These are phyloP conservation scores for Evernia prunastri DNA, from an alignment of 495 filamentous ascomycete species.

Conservation along the genomic window DNA sequence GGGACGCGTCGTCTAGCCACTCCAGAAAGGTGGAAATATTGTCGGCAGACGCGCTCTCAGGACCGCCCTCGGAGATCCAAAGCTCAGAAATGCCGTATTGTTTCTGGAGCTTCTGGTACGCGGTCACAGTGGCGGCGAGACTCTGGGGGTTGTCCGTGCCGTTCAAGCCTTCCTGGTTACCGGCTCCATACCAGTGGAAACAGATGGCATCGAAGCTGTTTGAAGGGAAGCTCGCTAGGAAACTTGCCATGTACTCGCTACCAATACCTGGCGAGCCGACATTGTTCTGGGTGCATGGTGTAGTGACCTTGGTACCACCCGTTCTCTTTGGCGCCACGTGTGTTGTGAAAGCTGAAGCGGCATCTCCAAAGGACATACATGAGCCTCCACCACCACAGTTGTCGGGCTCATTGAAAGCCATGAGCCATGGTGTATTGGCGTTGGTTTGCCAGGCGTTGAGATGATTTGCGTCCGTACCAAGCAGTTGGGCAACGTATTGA, in stretches of 20 bases:
- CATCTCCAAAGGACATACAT: not conserved
- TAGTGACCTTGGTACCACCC: constrained; percentile 11
- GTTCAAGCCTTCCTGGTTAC: constrained; percentile 18
- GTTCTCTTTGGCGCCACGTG: not conserved
- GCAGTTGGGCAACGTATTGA: constrained; percentile 21
- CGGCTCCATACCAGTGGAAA: constrained; percentile 32
- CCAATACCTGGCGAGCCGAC: constrained; percentile 2
- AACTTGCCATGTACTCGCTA: constrained; percentile 13
- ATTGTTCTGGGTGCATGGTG: constrained; percentile 13
- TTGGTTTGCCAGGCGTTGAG: constrained; percentile 19
- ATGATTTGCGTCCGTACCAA: constrained; percentile 12
- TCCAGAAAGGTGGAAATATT: constrained; percentile 46
- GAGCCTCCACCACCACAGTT: constrained; percentile 18
- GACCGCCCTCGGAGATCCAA: constrained; percentile 67
- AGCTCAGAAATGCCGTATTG: constrained; percentile 49
- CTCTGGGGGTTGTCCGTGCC: constrained; percentile 30
- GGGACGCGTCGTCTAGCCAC: constrained; percentile 51
- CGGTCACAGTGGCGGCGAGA: constrained; percentile 53
- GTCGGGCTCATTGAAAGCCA: constrained; percentile 25
- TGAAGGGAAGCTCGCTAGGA: constrained; percentile 10
- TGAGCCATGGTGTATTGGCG: constrained; percentile 18
- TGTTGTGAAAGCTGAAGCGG: not conserved
- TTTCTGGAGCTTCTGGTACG: constrained; percentile 43
- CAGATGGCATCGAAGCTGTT: constrained; percentile 18
- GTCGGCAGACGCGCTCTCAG: constrained; percentile 39